Evolutionary conservation across 352 stramenopile species (phyloP).

Genomic region (Globisporangium viniferum): DNA sequence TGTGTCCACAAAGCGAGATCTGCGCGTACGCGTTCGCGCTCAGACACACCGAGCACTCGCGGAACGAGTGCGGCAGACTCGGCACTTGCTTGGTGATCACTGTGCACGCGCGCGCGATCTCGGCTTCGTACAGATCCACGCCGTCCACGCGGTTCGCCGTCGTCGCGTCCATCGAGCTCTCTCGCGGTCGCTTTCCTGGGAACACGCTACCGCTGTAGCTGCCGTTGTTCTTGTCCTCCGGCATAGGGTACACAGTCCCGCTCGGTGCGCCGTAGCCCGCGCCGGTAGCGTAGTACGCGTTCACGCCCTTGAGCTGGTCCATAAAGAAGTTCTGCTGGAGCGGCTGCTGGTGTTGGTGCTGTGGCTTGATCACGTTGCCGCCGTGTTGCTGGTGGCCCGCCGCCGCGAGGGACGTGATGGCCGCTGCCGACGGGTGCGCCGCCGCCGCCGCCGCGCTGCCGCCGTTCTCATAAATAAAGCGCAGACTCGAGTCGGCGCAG

Average conservation of each 20-base stretch:
- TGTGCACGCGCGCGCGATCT: constrained; percentile 57
- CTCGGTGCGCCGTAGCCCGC: background rate
- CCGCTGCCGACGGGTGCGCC: constrained; percentile 18
- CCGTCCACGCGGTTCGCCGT: constrained; percentile 15
- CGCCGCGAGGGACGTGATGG: constrained; percentile 30
- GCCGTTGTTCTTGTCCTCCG: constrained; percentile 9
- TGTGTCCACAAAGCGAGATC: constrained; percentile 65
- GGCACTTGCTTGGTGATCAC: constrained; percentile 45
- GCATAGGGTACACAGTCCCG: constrained; percentile 5
- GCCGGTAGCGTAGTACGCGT: constrained; percentile 6
- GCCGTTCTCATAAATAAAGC: constrained; percentile 68
- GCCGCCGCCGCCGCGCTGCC: constrained; percentile 21
- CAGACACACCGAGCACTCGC: constrained; percentile 75
- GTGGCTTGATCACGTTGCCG: background rate
- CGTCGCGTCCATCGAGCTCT: constrained; percentile 11
- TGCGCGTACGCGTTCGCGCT: constrained; percentile 68
- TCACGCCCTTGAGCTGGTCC: constrained; percentile 20
- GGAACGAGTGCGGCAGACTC: constrained; percentile 49
- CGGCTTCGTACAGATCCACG: constrained; percentile 62
- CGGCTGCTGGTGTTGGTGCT: background rate
- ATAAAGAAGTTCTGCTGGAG: constrained; percentile 14
- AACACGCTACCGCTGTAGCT: constrained; percentile 4
- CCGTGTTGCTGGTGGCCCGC: constrained; percentile 1
- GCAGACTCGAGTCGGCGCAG: constrained; percentile 78
- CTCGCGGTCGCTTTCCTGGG: constrained; percentile 17